A percentile compares a stretch with the other conserved stretches of the same genome.
Conservation (phyloP, 169 alveolate species). For the Eimeria praecox region DNA sequence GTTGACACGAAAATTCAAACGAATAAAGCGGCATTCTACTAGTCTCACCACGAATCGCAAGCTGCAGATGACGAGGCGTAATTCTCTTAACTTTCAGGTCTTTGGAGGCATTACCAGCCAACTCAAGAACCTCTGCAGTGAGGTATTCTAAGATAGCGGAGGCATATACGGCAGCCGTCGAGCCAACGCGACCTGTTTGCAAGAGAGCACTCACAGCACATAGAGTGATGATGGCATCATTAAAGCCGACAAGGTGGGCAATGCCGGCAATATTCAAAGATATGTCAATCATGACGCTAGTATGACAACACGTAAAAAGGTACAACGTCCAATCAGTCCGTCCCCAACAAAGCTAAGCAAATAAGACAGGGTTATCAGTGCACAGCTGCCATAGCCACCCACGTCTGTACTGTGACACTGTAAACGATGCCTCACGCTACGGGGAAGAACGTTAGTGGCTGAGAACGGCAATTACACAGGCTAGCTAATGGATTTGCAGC, state of each 20-base stretch:
- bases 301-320: neutral
- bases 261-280: neutral
- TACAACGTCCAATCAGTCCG: neutral
- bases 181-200: slow-evolving; percentile 95
- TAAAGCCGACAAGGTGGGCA: neutral
- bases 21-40: neutral
- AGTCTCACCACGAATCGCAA: slow-evolving; percentile 91
- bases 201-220: neutral
- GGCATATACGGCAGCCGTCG: slow-evolving; percentile 99
- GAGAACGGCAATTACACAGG: neutral
- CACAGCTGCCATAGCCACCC: neutral
- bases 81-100: slow-evolving; percentile 98
- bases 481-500: neutral
- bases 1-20: neutral
- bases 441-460: neutral
- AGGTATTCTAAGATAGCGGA: slow-evolving; percentile 99
- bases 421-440: neutral
- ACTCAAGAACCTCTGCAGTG: slow-evolving; percentile 99
- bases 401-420: neutral
- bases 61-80: slow-evolving; percentile 98
- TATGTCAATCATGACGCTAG: too few relatives aligned
- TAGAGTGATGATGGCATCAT: neutral
- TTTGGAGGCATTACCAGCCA: slow-evolving; percentile 99
- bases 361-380: neutral
- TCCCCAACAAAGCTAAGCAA: neutral